Evolutionary conservation across 345 rosid genomes (phyloP).

Genomic region (Rhizophora apiculata): DNA sequence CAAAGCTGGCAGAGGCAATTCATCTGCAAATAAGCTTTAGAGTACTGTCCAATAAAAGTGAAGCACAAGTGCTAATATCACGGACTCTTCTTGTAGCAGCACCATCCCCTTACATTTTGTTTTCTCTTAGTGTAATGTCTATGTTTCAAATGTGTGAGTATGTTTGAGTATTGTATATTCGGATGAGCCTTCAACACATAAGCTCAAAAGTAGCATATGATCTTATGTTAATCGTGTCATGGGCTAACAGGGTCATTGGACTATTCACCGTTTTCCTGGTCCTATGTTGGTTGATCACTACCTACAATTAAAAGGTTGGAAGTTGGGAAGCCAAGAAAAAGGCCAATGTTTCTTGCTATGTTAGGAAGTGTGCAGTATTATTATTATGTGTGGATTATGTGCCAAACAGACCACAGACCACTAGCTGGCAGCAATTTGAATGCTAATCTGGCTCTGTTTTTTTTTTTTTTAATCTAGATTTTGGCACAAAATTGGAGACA

Average conservation of each 20-base stretch:
- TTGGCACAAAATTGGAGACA: constrained; percentile 10
- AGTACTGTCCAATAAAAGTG: not conserved
- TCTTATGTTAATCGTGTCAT: too few relatives aligned
- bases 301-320: not conserved
- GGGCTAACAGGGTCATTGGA: too few relatives aligned
- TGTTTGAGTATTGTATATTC: too few relatives aligned
- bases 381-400: constrained; percentile 13
- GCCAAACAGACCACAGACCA: constrained; percentile 17
- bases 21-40: not conserved
- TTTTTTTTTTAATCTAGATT: not conserved
- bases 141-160: too few relatives aligned
- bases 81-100: not conserved
- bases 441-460: not conserved
- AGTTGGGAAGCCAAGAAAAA: constrained; percentile 2
- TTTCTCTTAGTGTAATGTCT: too few relatives aligned
- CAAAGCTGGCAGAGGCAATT: constrained; percentile 12
- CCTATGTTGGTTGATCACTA: too few relatives aligned
- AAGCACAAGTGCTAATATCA: constrained; percentile 3
- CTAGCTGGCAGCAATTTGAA: not conserved
- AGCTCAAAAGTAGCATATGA: too few relatives aligned
- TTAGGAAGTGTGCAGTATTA: constrained; percentile 13
- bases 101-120: too few relatives aligned
- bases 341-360: not conserved
- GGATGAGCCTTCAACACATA: too few relatives aligned
- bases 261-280: too few relatives aligned